Base-by-base conservation (phyloP, 768 basidiomycete genomes). In the Suillus placidus region DNA sequence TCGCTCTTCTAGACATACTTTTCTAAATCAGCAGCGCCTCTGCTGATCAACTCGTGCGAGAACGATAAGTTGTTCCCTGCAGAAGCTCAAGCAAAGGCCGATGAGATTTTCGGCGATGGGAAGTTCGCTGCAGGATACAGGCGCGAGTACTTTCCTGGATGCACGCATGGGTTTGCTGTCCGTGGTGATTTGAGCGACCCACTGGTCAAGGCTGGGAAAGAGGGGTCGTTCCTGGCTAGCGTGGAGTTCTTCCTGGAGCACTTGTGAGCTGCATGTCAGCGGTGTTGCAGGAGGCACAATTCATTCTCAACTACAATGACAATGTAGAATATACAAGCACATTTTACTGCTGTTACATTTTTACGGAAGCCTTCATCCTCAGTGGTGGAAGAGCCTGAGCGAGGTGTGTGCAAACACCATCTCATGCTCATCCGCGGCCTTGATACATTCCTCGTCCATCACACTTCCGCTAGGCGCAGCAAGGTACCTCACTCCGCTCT, bases 361-460 rank as follows among this genome's bases (percentile, higher is more conserved):
- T 10, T 40, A 30, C 26, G 38, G 38, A 38, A 60, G 12, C n/a
- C 9, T 14, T 37, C 10, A 61, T 42, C 37, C 56, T 81, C 73
- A 95, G 75, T 94, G 94, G 72, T 97, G 94, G 89, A 98, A 97
- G 69, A 98, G 80, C 70, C 96, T 83, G 72, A 97, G 75, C 55
- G 86, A 83, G 5, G 95, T 97, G 76, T 97, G 95, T 56, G 89
- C 90, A 78, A 97, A 99, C 66, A 96, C 92, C 52, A 98, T 93
- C 45, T 81, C 85, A 71, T 93, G 90, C 80, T 99, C 97, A 78
- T 99, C 90, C 13, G 97, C 97, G 3, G 95, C 94, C 80, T 94
- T 95, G 82, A 99, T 90, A 73, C 97, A 97, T 77, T 96, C 97
- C 54, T 78, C 88, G 73, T 99, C 97, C 97, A 99, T 99, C 66